Evolutionary conservation across 768 basidiomycete genomes (phyloP), one percentile per base, ranked within the genome.

Genomic region (Hygrocybe punicea): DNA sequence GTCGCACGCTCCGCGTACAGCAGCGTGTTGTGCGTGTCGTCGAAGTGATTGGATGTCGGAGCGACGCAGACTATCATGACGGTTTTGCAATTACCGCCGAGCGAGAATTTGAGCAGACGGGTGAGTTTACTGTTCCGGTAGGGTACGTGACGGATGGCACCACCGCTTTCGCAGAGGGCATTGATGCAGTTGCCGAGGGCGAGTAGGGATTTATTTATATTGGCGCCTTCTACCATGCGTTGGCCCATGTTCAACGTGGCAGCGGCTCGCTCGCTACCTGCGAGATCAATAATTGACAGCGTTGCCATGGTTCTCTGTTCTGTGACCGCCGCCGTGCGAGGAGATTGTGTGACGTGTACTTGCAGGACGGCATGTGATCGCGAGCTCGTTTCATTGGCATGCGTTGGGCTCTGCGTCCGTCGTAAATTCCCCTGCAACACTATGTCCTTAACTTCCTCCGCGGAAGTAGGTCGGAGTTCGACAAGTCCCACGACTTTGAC

Each of bases 41-140:
- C 97, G 69, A 98, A 97, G 73, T 99, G 94, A 36, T 83, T 83
- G 36, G 93, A 94, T 4, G 94, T 93, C 1, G 97, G 97, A 1
- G 94, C 94, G 47, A 99, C 80, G 69, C 97, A 98, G 59, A 98
- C 96, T 61, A 98, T 93, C 97, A 98, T 99, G 67, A 97, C 94
- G 1, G 97, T 99, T 74, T 96, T 93, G 82, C 97, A 99, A 71
- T 98, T 98, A 6, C 97, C 97, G 1, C 96, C 96, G 48, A 98
- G 83, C 1, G 96, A 95, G 77, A 98, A 98, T 72, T 98, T 98
- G 67, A 98, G 87, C 45, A 98, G 75, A 42, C 97, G 90, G 1
- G 97, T 99, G 61, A 99, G 89, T 74, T 99, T 99, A 79, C 91
- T 93, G 76, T 99, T 97, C 55, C 97, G 84, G 72, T 98, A 99